Conservation (phyloP, 1,284 basidiomycete genomes). For the Butyriboletus pseudospeciosus region DNA sequence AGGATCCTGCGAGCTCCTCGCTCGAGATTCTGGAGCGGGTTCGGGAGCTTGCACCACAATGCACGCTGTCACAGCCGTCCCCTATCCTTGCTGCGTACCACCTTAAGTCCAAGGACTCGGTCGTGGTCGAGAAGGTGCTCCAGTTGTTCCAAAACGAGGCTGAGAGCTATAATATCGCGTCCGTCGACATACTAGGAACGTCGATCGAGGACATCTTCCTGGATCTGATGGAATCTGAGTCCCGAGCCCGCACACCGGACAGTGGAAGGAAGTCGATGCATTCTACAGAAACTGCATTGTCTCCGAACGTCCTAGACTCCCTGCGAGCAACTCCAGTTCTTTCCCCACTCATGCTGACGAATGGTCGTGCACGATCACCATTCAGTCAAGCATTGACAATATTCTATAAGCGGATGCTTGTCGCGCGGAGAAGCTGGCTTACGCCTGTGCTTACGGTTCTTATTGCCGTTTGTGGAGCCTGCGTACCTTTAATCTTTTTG, state of each 20-base stretch:
- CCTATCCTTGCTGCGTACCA: conserved; percentile 47
- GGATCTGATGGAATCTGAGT: conserved; percentile 57
- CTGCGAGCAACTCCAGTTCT: conserved; percentile 36
- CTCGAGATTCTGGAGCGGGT: conserved; percentile 43
- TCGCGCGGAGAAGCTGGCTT: conserved; percentile 66
- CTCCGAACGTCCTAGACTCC: conserved; percentile 30
- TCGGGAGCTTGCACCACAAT: conserved; percentile 44
- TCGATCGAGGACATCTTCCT: conserved; percentile 81
- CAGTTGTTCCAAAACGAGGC: conserved; percentile 49
- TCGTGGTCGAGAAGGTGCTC: conserved; percentile 52
- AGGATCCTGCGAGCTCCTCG: conserved; percentile 13
- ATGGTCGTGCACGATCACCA: conserved; percentile 49
- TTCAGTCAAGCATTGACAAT: conserved; percentile 63
- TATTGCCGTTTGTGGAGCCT: conserved; percentile 60
- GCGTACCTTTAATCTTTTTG: conserved; percentile 65
- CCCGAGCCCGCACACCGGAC: background rate
- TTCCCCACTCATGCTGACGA: conserved; percentile 39
- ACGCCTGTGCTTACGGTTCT: conserved; percentile 57
- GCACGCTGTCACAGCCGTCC: conserved; percentile 40
- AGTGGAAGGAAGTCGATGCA: conserved; percentile 11
- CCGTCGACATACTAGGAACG: conserved; percentile 67
- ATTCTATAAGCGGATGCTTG: conserved; percentile 65
- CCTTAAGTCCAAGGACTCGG: conserved; percentile 55
- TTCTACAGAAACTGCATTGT: conserved; percentile 6
- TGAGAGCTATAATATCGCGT: conserved; percentile 37